Evolutionary conservation across 2,329 filamentous ascomycete genomes (phyloP).

Genomic region (Coccinonectria pachysandricola): DNA sequence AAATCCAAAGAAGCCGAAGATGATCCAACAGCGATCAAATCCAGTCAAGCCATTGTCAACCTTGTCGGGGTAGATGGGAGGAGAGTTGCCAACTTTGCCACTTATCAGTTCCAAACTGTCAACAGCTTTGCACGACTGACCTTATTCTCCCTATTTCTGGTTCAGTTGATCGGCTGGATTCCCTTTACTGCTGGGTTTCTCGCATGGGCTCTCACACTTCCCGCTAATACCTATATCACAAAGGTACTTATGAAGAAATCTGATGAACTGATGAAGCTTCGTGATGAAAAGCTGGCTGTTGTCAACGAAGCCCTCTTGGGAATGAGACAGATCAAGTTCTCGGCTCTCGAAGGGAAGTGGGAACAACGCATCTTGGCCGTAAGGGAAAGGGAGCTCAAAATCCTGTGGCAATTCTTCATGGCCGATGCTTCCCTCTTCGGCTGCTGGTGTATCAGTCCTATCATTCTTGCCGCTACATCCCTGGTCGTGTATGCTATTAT

Average conservation of each 20-base stretch:
- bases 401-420: conserved; percentile 56
- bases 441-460: conserved; percentile 65
- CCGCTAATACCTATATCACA: conserved; percentile 57
- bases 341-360: conserved; percentile 66
- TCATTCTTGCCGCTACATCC: conserved; percentile 62
- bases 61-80: conserved; percentile 67
- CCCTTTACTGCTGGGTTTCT: conserved; percentile 55
- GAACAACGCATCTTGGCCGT: conserved; percentile 52
- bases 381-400: conserved; percentile 56
- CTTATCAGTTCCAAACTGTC: conserved; percentile 55
- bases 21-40: conserved; percentile 26
- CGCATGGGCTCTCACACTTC: conserved; percentile 53
- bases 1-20: conserved; percentile 24
- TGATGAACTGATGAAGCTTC: conserved; percentile 61
- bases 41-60: conserved; percentile 64
- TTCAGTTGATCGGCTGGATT: conserved; percentile 62
- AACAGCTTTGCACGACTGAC: conserved; percentile 52
- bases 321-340: conserved; percentile 79
- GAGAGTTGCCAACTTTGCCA: conserved; percentile 58
- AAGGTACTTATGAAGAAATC: conserved; percentile 55
- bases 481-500: conserved; percentile 57
- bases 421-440: conserved; percentile 52
- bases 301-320: conserved; percentile 69
- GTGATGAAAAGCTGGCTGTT: conserved; percentile 65
- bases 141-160: conserved; percentile 56